These are phyloP conservation scores for Kazachstania taianensis DNA, from an alignment of 805 yeast genomes.

Conservation along the genomic window DNA sequence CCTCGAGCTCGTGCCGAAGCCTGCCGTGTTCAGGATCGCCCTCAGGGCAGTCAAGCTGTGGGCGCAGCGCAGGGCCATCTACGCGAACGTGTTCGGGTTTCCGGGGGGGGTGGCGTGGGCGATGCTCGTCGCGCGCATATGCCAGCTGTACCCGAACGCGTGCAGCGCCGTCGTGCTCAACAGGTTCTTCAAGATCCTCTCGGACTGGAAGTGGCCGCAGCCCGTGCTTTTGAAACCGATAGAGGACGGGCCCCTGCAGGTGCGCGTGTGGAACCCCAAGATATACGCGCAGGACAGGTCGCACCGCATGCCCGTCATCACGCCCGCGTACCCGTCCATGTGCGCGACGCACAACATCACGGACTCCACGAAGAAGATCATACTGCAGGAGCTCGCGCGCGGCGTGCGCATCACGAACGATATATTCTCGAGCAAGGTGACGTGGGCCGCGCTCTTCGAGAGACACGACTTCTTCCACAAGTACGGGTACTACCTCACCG, in stretches of 20 bases:
- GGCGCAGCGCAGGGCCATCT: constrained; percentile 93
- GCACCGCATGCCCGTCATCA: constrained; percentile 94
- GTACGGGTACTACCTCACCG: constrained; percentile 79
- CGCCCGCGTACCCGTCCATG: constrained; percentile 90
- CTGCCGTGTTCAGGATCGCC: constrained; percentile 86
- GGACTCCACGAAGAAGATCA: constrained; percentile 74
- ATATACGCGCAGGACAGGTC: constrained; percentile 80
- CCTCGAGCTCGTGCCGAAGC: constrained; percentile 79
- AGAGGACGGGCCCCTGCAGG: constrained; percentile 95
- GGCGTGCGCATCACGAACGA: constrained; percentile 65
- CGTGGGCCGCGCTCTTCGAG: constrained; percentile 67
- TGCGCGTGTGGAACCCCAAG: constrained; percentile 93
- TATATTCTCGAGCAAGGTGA: constrained; percentile 49
- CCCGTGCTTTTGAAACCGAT: constrained; percentile 88
- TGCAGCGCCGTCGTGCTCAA: constrained; percentile 86
- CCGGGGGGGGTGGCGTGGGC: constrained; percentile 99
- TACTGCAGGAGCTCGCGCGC: constrained; percentile 66
- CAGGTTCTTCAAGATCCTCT: constrained; percentile 75
- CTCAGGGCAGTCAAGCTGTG: constrained; percentile 87
- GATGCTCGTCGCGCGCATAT: constrained; percentile 94
- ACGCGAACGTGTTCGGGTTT: constrained; percentile 91
- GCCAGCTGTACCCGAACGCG: constrained; percentile 94
- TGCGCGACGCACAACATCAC: constrained; percentile 97
- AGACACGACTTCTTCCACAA: constrained; percentile 74
- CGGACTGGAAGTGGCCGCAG: constrained; percentile 97